Evolutionary conservation across 2,329 filamentous ascomycete genomes (phyloP), one percentile per base, ranked within the genome.

Genomic region (Trichoderma semiorbis): DNA sequence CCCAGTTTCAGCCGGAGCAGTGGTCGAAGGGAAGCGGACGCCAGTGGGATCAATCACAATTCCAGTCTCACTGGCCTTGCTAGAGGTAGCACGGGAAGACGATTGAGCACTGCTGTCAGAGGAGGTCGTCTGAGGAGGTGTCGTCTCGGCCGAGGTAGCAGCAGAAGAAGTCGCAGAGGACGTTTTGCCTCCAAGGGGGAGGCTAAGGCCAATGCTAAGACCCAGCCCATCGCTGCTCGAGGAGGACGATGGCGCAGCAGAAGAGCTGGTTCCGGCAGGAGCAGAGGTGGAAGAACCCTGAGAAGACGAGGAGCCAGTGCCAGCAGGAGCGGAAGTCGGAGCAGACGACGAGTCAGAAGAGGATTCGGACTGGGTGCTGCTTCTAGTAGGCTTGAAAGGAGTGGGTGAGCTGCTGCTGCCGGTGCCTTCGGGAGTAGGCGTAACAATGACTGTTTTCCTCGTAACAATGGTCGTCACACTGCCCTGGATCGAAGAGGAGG

Each of bases 1-100:
- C 7, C 34, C 11, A 24, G 30, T 72, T 11, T 34, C 47, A 28
- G 69, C 47, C 43, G 30, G 47, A 39, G 58, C 34, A 7, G n/a
- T 70, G 10, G 64, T 24, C 18, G 28, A 26, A 1, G 73, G 57
- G 63, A 70, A 65, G 3, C 77, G 72, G 55, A 79, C 76, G 62
- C 78, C 78, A 16, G 74, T 77, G 16, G 78, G 77, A 10, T 74
- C 78, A 72, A 80, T 75, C n/a, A 78, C 63, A 26, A 78, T 77
- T 28, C 65, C 73, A 7, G 63, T 36, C 16, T 76, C 73, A 11
- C 50, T 28, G 14, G 64, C 64, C 64, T 67, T 67, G 39, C 24
- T 64, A 7, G 64, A 67, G 3, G 50, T 58, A 1, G 63, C 28
- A 26, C 72, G 63, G 28, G 64, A 61, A 7, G 74, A 67, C 28